phyloP scores from a whole-genome alignment of 768 basidiomycete genomes.

The Krasilnikovozyma curviuscula region DNA sequence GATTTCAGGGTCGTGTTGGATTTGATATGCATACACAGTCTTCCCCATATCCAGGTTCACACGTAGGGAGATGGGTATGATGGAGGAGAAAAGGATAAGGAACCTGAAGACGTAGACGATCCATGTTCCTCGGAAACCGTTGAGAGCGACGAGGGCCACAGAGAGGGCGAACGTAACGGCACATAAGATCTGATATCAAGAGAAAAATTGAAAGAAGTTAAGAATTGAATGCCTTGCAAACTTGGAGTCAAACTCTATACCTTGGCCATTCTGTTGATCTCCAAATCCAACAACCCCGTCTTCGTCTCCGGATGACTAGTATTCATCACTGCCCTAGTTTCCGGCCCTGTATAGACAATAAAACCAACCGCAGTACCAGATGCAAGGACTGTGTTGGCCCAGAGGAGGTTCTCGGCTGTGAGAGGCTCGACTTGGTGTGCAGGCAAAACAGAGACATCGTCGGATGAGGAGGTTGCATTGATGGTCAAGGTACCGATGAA shows the following conservation, averaged over 20 bases:
- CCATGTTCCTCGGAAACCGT: slow-evolving; percentile 89
- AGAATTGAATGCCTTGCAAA: background rate
- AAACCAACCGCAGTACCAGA: slow-evolving; percentile 84
- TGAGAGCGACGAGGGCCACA: slow-evolving; percentile 75
- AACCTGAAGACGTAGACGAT: slow-evolving; percentile 93
- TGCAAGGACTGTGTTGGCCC: slow-evolving; percentile 94
- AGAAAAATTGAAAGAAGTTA: background rate
- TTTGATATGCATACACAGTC: slow-evolving; percentile 88
- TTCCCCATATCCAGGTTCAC: slow-evolving; percentile 99
- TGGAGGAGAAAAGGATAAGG: slow-evolving; percentile 91
- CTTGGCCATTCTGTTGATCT: slow-evolving; percentile 91
- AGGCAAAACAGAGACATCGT: slow-evolving; percentile 30
- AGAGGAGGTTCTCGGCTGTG: slow-evolving; percentile 87
- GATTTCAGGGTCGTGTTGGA: slow-evolving; percentile 82
- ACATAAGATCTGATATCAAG: slow-evolving; percentile 55
- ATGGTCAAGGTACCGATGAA: slow-evolving; percentile 79
- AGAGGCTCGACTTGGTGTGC: slow-evolving; percentile 51
- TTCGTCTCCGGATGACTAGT: slow-evolving; percentile 94
- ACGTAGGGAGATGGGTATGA: slow-evolving; percentile 97
- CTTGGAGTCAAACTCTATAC: slow-evolving; percentile 29
- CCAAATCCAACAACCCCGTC: slow-evolving; percentile 71
- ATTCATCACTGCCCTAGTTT: slow-evolving; percentile 96
- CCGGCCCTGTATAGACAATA: slow-evolving; percentile 80
- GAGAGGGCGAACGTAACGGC: slow-evolving; percentile 83
- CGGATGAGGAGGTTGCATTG: slow-evolving; percentile 24